Evolutionary conservation across 2,329 filamentous ascomycete genomes (phyloP), one percentile per base, ranked within the genome.

Genomic region (Stachybotrys chlorohalonatus): DNA sequence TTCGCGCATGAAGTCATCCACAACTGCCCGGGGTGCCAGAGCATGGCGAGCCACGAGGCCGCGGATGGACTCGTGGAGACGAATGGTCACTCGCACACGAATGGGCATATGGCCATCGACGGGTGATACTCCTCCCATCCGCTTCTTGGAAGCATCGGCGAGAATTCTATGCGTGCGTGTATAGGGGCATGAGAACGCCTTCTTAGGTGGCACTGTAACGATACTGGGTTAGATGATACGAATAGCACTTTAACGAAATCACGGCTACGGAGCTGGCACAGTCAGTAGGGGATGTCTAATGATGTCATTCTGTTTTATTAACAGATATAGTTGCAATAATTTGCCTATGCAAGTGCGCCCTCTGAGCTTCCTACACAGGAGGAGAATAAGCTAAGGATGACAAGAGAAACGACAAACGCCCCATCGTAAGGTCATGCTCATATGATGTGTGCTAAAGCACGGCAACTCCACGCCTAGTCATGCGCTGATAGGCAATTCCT

Each of bases 1-100:
- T 96, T 94, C 73, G 88, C 90, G 30, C 94, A 99, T 68, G 91
- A 96, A 73, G 84, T 95, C 11, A 82, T 96, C 52, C 93, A 99
- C 68, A 97, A 97, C 70, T 99, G 94, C 65, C 92, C 94, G 0
- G 93, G 93, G 0, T 99, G 94, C 69, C 86, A 83, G 69, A 81
- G 79, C 64, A 75, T 76, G 55, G 66, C 45, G 9, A 50, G 42
- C 56, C 56, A 53, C 49, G 60, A 59, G 51, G 56, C 57, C 48
- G 57, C 56, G 11, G 53, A 58, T 42, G 51, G 52, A 47, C 53
- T 58, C 31, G 56, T 58, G 13, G 64, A 63, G 53, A 58, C 62
- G 24, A 71, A 73, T 52, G 70, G 68, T 9, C 58, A 67, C 51
- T 55, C 62, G 36, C 59, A 71, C 53, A 60, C 64, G 31, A 72